Conservation (phyloP, 2,329 filamentous ascomycete genomes). For the Botryotinia globosa region DNA sequence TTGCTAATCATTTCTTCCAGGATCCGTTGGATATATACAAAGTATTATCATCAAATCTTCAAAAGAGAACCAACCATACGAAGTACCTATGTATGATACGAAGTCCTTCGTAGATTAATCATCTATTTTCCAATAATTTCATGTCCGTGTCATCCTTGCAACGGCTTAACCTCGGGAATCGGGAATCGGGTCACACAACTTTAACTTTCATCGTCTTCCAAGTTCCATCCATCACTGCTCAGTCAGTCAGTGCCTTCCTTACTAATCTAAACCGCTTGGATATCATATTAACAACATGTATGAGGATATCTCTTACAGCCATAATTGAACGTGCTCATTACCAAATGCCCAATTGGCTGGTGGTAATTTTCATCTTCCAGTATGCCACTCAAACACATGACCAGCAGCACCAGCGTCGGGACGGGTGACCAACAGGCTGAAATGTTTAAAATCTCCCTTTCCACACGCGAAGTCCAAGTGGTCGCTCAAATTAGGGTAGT, state of each 20-base stretch:
- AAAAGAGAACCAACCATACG: not conserved
- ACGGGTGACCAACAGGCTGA: slow-evolving; percentile 1
- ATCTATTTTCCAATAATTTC: not conserved
- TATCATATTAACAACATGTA: not conserved
- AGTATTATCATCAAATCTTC: not conserved
- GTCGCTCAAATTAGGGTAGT: not conserved
- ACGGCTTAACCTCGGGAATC: not conserved
- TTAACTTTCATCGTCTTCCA: not conserved
- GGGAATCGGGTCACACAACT: not conserved
- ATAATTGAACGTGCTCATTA: not conserved
- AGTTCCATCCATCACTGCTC: not conserved
- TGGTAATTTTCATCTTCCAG: not conserved
- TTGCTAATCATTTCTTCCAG: not conserved
- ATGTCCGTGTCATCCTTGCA: slow-evolving; percentile 9
- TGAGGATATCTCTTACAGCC: not conserved
- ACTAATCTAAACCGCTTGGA: not conserved
- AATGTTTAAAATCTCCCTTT: not conserved
- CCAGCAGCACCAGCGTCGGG: not conserved
- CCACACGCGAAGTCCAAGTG: slow-evolving; percentile 5
- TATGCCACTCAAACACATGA: slow-evolving; percentile 10
- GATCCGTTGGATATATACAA: not conserved
- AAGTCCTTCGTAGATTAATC: too few relatives aligned
- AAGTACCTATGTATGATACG: too few relatives aligned
- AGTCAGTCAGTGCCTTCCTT: too few relatives aligned
- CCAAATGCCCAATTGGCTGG: not conserved